Conservation (phyloP, 208 protist genomes). For the Plasmodiophora brassicae region DNA sequence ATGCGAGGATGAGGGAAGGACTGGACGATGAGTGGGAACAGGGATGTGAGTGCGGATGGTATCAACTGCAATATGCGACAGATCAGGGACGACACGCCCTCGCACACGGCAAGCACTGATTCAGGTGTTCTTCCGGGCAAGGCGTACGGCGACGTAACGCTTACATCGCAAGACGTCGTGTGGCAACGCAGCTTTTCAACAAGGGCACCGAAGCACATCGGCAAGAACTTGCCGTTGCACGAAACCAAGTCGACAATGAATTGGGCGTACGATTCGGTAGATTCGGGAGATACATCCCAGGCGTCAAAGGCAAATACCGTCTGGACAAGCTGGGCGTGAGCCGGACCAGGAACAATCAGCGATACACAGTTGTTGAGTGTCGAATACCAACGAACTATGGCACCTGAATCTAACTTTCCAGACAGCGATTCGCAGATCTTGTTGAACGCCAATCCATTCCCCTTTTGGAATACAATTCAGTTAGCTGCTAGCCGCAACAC, state of each 20-base stretch:
- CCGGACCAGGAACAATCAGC: background rate
- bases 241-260: conserved; percentile 8
- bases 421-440: background rate
- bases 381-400: background rate
- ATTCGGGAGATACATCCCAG: background rate
- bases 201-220: background rate
- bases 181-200: background rate
- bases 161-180: background rate
- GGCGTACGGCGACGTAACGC: background rate
- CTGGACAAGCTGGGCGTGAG: background rate
- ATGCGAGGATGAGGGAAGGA: background rate
- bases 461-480: background rate
- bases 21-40: background rate
- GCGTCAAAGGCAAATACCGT: background rate
- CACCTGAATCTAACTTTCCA: background rate
- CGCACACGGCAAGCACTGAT: too few species aligned
- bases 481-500: background rate
- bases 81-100: too few species aligned
- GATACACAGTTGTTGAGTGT: background rate
- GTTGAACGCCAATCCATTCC: background rate
- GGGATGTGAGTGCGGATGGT: background rate
- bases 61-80: background rate
- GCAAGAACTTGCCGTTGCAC: background rate
- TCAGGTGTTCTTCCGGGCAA: too few species aligned
- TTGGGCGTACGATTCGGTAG: background rate